Evolutionary conservation across 768 basidiomycete genomes (phyloP), one percentile per base, ranked within the genome.

Genomic region (Macrocybe gigantea): DNA sequence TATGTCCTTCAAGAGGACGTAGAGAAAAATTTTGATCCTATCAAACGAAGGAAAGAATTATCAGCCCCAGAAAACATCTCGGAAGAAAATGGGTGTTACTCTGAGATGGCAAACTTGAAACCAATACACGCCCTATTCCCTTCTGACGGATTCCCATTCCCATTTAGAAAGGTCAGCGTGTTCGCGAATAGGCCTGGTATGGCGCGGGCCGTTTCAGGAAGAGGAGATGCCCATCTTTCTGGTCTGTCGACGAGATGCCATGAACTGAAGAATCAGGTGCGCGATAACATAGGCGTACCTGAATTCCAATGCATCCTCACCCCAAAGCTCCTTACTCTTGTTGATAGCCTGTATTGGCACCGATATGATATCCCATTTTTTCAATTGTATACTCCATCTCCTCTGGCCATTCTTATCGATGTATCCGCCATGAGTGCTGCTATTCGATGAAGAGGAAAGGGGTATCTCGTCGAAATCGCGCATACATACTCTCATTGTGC

Each of bases 1-100:
- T 45, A 81, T 63, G 64, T 82, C 79, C 55, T 73, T 72, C 41
- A 83, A 44, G 41, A 83, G 71, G 39, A 77, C 73, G 62, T 71
- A 80, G 51, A 83, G 64, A 56, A 83, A 81, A 34, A 77, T 70
- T 61, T 83, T 83, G 62, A 83, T 81, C 68, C 80, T 82, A 29
- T 34, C n/a, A 41, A 13, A 38, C 52, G 39, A 48, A 43, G 49
- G 47, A 54, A 44, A 50, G 45, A 22, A 54, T 45, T 34, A 49
- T 44, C 10, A 14, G 43, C 13, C 13, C n/a, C 29, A 13, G 22
- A 33, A 41, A 41, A 41, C 5, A 15, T 13, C 8, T 22, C 41
- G 22, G 15, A 41, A 41, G 41, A 15, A 13, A 41, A 31, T 15
- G 32, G 14, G 22, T 41, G 42, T 66, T 59, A 81, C 81, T 83